Evolutionary conservation across 257 asterid species (phyloP).

Genomic region (Rhazya stricta): DNA sequence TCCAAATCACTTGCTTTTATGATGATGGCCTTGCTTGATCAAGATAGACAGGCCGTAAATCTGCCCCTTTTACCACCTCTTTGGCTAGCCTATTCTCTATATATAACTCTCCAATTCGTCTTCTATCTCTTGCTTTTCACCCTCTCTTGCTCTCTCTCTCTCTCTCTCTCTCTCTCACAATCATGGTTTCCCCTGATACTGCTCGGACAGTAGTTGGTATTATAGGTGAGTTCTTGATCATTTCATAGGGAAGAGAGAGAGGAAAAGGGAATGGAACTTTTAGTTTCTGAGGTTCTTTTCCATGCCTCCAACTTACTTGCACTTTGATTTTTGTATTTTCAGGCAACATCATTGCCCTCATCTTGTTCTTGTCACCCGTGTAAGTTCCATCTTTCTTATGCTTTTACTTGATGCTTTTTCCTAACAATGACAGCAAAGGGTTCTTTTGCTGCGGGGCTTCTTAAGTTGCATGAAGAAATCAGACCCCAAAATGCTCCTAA

Average conservation of each 20-base stretch:
- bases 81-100: not conserved
- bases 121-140: not conserved
- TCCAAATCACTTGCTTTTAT: constrained; percentile 18
- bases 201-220: constrained; percentile 55
- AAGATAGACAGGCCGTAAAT: not conserved
- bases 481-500: not conserved
- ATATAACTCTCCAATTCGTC: not conserved
- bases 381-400: constrained; percentile 31
- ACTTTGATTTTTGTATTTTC: constrained; percentile 23
- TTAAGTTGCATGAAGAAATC: not conserved
- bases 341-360: constrained; percentile 69
- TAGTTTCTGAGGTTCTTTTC: too few species aligned
- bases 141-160: not conserved
- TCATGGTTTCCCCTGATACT: constrained; percentile 44
- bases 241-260: too few species aligned
- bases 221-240: constrained; percentile 46
- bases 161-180: not conserved
- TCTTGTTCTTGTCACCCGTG: constrained; percentile 71
- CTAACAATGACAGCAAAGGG: not conserved
- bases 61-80: not conserved
- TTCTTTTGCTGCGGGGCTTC: not conserved
- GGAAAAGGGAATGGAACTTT: not conserved
- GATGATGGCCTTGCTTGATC: not conserved
- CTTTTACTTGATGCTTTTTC: not conserved
- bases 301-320: not conserved